phyloP scores from a whole-genome alignment of 768 basidiomycete genomes.

The Ramaria rubella region DNA sequence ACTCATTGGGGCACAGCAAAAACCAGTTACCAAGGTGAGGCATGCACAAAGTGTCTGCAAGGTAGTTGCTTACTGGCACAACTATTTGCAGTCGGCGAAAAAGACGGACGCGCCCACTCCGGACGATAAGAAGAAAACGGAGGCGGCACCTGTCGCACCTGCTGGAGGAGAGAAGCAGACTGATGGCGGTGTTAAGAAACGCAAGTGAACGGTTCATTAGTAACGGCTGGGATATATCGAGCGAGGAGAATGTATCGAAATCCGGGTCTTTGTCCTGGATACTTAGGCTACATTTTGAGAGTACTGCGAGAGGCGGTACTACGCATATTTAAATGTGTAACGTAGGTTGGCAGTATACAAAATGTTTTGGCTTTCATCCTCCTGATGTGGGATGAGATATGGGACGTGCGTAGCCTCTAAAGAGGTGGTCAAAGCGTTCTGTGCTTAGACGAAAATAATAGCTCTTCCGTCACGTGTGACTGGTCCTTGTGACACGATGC shows the following conservation, averaged over 20 bases:
- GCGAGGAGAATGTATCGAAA: too few relatives aligned
- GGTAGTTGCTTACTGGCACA: not conserved
- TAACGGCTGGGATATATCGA: not conserved
- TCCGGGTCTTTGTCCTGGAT: not conserved
- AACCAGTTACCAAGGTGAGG: conserved; percentile 59
- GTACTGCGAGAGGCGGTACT: not conserved
- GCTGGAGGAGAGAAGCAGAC: conserved; percentile 72
- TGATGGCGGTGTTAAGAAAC: conserved; percentile 66
- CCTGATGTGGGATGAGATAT: too few relatives aligned
- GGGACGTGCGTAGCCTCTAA: too few relatives aligned
- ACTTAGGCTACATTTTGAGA: not conserved
- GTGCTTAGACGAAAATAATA: too few relatives aligned
- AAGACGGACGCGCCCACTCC: conserved; percentile 64
- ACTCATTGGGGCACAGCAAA: conserved; percentile 65
- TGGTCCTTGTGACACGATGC: not conserved
- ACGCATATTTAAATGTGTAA: not conserved
- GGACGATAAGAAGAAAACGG: conserved; percentile 52
- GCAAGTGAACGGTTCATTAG: conserved; percentile 40
- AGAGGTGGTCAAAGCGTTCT: too few relatives aligned
- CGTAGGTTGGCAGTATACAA: not conserved
- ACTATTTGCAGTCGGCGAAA: conserved; percentile 50
- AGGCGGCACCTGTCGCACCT: conserved; percentile 59
- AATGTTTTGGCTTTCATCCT: too few relatives aligned
- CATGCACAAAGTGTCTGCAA: not conserved
- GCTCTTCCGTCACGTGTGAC: not conserved